Percentiles rank a stretch among this genome's conserved stretches.
Conservation (phyloP, 129 eudicot species). For the Ambrosia trifida region DNA sequence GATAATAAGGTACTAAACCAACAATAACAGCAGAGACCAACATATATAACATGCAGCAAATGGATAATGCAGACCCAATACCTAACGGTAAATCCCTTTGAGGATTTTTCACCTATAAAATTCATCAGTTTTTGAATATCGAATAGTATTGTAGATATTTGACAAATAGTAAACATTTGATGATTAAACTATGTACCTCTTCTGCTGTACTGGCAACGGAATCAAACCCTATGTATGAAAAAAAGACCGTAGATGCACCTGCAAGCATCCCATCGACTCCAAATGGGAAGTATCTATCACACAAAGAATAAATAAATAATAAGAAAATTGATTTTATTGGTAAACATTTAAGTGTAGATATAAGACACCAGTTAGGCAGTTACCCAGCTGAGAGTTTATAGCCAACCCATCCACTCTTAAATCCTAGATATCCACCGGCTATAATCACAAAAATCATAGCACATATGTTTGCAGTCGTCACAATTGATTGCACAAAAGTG, state of each 20-base stretch:
- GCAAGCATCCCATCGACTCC: constrained; percentile 97
- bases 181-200: constrained; percentile 46
- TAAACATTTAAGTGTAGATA: constrained; percentile 13
- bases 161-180: background rate
- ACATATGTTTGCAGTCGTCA: constrained; percentile 73
- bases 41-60: constrained; percentile 90
- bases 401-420: constrained; percentile 91
- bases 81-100: constrained; percentile 94
- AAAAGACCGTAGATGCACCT: constrained; percentile 97
- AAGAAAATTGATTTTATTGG: background rate
- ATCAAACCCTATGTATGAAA: constrained; percentile 96
- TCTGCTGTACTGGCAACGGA: constrained; percentile 98
- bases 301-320: background rate
- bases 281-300: constrained; percentile 73
- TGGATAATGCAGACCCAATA: constrained; percentile 81
- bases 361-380: constrained; percentile 51
- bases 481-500: constrained; percentile 70
- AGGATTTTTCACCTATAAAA: constrained; percentile 81
- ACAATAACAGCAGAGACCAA: constrained; percentile 91
- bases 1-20: constrained; percentile 91
- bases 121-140: background rate
- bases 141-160: constrained; percentile 4
- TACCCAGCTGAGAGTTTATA: constrained; percentile 85
- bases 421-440: constrained; percentile 92
- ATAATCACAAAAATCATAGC: constrained; percentile 78